Base-by-base conservation (phyloP, 2,329 filamentous ascomycete genomes). In the Fusarium sp. region DNA sequence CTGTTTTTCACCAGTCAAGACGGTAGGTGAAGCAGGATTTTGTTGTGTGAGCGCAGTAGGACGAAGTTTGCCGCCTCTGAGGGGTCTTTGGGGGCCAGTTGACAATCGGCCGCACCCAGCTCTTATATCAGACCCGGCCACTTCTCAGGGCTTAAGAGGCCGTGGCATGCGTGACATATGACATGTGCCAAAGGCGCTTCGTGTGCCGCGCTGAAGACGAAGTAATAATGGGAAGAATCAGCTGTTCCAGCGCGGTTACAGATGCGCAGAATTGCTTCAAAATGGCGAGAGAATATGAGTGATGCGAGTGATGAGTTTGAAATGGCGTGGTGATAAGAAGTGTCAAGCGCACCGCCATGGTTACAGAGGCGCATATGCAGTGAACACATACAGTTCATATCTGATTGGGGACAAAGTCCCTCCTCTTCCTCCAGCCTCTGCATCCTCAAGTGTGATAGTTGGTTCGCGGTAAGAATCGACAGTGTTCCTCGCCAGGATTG, bases 1-100 rank as follows among this genome's bases (percentile, higher is more conserved):
- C 44, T 63, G 66, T 70, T 63, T 73, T 73, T 32, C 72, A 73
- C 63, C 70, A 70, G 69, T 42, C 32, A 36, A 39, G 51, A 51
- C n/a, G 63, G 59, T 65, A 65, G 65, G 66, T 32, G 26, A 61
- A 47, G 56, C 28, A 42, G 45, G 26, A 22, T 41, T 66, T 70
- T 69, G 39, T 50, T 42, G 24, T 60, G 48, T 26, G 28, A 8
- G 14, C 41, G 42, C 39, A 57, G 67, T 66, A 56, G 47, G 39
- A 45, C 67, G 28, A 70, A 42, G 35, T 60, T 63, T 56, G 56
- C 35, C 51, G 57, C 58, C 26, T 48, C 20, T 26, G 45, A 35
- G 47, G 38, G 32, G 7, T 22, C 24, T 7, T 69, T 70, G 65
- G 38, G 70, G 70, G 70, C 58, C 61, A 30, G 56, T 57, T 36